These are phyloP conservation scores for Onygenales sp. DNA, from an alignment of 2,329 filamentous ascomycete genomes.

Conservation along the genomic window DNA sequence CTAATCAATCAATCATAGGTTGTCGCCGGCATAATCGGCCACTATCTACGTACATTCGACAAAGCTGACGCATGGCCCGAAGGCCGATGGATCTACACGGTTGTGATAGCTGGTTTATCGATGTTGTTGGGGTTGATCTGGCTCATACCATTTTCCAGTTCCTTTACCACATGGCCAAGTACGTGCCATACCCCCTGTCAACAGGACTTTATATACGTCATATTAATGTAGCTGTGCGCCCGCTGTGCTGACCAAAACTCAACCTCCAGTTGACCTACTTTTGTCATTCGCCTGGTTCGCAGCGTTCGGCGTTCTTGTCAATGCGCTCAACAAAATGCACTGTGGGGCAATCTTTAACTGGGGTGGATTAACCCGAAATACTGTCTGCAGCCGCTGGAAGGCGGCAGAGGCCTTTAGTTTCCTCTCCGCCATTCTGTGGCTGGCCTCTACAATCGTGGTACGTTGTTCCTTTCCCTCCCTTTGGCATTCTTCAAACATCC, in stretches of 20 bases:
- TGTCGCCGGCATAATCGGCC: constrained; percentile 59
- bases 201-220: neutral
- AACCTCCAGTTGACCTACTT: constrained; percentile 49
- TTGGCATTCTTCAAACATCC: neutral
- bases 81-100: constrained; percentile 64
- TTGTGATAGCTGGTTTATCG: constrained; percentile 59
- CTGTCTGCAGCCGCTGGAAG: constrained; percentile 59
- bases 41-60: constrained; percentile 49
- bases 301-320: constrained; percentile 56
- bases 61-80: constrained; percentile 43
- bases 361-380: constrained; percentile 41
- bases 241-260: constrained; percentile 4
- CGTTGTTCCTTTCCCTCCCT: neutral
- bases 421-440: constrained; percentile 61
- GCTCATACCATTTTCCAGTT: constrained; percentile 59
- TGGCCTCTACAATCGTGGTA: constrained; percentile 52
- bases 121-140: constrained; percentile 62
- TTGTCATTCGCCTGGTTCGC: constrained; percentile 63
- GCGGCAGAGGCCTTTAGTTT: constrained; percentile 63
- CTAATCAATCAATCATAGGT: constrained; percentile 20
- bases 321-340: constrained; percentile 41
- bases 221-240: neutral
- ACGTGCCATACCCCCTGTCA: constrained; percentile 12
- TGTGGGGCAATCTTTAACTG: constrained; percentile 54
- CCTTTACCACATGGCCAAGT: constrained; percentile 59